Evolutionary conservation across 768 basidiomycete genomes (phyloP).

Genomic region (Lentinula aciculospora): DNA sequence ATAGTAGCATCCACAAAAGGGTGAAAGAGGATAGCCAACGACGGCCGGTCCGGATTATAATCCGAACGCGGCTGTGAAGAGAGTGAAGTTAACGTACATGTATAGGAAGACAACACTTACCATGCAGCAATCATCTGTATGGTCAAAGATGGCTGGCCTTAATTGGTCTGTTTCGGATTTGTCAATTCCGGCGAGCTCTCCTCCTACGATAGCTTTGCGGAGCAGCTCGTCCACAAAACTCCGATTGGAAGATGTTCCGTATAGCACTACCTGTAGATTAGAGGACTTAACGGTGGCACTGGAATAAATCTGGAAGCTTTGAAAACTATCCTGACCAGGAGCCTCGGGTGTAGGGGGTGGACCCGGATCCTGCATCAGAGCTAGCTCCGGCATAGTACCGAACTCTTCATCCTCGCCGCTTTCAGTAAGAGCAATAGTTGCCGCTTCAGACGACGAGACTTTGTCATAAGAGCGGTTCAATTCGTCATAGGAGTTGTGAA

Average conservation of each 20-base stretch:
- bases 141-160: constrained; percentile 26
- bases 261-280: constrained; percentile 59
- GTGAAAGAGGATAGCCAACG: constrained; percentile 64
- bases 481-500: constrained; percentile 65
- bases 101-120: constrained; percentile 17
- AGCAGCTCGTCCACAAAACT: constrained; percentile 53
- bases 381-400: constrained; percentile 20
- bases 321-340: constrained; percentile 15
- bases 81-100: constrained; percentile 32
- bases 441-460: constrained; percentile 31
- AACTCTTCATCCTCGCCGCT: constrained; percentile 15
- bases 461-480: constrained; percentile 55
- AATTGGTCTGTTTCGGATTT: constrained; percentile 19
- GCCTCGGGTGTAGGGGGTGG: constrained; percentile 29
- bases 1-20: constrained; percentile 38
- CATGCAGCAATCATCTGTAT: constrained; percentile 26
- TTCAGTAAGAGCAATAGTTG: constrained; percentile 16
- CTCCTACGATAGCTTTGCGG: constrained; percentile 41
- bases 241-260: constrained; percentile 65
- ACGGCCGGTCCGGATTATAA: constrained; percentile 36
- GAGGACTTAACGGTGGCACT: not conserved
- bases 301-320: not conserved
- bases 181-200: constrained; percentile 6
- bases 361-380: constrained; percentile 28
- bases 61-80: constrained; percentile 9